Evolutionary conservation across 2,329 filamentous ascomycete genomes (phyloP).

Genomic region (Camillea tinctor): DNA sequence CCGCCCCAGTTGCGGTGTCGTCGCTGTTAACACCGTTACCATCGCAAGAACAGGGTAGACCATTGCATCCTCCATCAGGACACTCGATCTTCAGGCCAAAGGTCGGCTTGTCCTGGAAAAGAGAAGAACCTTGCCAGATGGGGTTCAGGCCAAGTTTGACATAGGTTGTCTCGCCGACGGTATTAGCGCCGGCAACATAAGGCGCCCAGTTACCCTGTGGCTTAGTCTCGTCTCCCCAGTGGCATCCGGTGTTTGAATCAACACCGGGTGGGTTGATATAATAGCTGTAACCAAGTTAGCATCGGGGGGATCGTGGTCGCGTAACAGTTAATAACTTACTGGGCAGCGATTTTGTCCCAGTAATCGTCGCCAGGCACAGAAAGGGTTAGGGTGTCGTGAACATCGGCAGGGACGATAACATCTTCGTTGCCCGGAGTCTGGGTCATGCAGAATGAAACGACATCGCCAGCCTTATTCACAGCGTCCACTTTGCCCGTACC

Average conservation of each 20-base stretch:
- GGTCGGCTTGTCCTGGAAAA: constrained; percentile 57
- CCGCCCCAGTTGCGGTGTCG: constrained; percentile 58
- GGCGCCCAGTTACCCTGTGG: constrained; percentile 74
- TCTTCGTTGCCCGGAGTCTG: constrained; percentile 76
- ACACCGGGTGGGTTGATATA: constrained; percentile 77
- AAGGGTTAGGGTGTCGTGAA: constrained; percentile 55
- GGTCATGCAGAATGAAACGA: constrained; percentile 75
- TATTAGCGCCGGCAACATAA: constrained; percentile 75
- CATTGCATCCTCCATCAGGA: constrained; percentile 63
- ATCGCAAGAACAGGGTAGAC: constrained; percentile 72
- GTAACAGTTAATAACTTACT: constrained; percentile 52
- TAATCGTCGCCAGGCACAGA: constrained; percentile 70
- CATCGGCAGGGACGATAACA: constrained; percentile 78
- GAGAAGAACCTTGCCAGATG: constrained; percentile 59
- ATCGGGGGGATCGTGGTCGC: constrained; percentile 8
- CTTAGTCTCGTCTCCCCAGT: constrained; percentile 65
- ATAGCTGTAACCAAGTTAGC: constrained; percentile 46
- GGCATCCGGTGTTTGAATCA: constrained; percentile 57
- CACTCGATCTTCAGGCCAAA: constrained; percentile 73
- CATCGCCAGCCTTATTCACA: constrained; percentile 61
- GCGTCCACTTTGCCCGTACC: constrained; percentile 65
- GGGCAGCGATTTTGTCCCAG: constrained; percentile 71
- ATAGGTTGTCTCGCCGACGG: constrained; percentile 65
- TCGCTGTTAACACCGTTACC: constrained; percentile 60
- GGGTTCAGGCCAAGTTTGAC: constrained; percentile 79